Evolutionary conservation across 73 alveolate species (phyloP), one percentile per base, ranked within the genome.

Genomic region (Paramecium primaurelia): DNA sequence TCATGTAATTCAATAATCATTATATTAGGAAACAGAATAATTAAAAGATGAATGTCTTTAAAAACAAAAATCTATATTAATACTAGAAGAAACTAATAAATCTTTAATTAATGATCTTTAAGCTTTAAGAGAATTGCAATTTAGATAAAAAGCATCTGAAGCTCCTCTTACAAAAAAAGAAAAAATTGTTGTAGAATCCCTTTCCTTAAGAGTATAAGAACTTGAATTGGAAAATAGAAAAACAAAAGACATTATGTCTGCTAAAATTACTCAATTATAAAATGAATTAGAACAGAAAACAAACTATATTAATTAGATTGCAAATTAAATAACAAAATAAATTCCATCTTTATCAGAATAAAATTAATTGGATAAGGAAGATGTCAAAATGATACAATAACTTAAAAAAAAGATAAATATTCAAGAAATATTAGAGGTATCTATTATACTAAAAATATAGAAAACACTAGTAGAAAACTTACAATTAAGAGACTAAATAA

Each of bases 191-290:
- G 71, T 80, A 7, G 91, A 80, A 80, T 80, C 91, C 12, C 91
- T 80, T 80, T 80, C 91, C 8, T 22, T 80, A 80, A 80, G 91
- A 49, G 91, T 80, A 5, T 26, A 80, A 47, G 91, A 80, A 80
- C 58, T 80, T 38, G 91, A 80, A 44, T 18, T 45, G 44, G 91
- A 80, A 34, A 80, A 80, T 36, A 80, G 28, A 49, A 44, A 42
- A 45, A 80, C 10, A 44, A 80, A 9, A 36, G 91, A 80, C 2
- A 45, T 8, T 16, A 8, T 42, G 6, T 40, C 44, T 45, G 32
- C 36, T 8, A 80, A 44, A 47, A 80, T 42, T 20, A 47, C 25
- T 10, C 22, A n/a, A 11, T 25, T 80, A 80, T 36, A 80, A 28
- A 45, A 10, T 45, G 47, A 80, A 40, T 80, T 80, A 36, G 73